Evolutionary conservation across 2,329 filamentous ascomycete genomes (phyloP).

Genomic region (Scolecobasidium constrictum): DNA sequence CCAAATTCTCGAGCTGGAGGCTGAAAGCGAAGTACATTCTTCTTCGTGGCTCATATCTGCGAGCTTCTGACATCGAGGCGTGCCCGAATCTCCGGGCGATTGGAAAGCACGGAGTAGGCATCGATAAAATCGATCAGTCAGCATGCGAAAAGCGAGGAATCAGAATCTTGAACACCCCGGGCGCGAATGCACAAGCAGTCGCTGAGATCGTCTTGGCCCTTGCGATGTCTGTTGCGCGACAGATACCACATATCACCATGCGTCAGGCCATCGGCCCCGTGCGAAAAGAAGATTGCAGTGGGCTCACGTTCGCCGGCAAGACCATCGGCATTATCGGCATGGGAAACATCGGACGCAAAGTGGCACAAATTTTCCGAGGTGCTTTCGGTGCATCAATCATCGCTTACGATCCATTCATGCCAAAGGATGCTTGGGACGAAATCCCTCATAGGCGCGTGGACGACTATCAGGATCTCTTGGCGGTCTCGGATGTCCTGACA

Average conservation of each 20-base stretch:
- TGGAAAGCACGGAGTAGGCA: slow-evolving; percentile 46
- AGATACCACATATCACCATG: too few species aligned
- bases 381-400: too few species aligned
- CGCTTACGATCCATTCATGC: too few species aligned
- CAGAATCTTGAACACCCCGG: slow-evolving; percentile 33
- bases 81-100: too few species aligned
- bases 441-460: too few species aligned
- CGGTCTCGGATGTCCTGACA: slow-evolving; percentile 43
- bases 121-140: slow-evolving; percentile 48
- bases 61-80: too few species aligned
- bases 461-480: too few species aligned
- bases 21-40: too few species aligned
- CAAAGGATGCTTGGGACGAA: slow-evolving; percentile 44
- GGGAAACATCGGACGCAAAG: slow-evolving; percentile 47
- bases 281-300: slow-evolving; percentile 28
- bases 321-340: slow-evolving; percentile 47
- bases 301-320: slow-evolving; percentile 43
- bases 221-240: slow-evolving; percentile 34
- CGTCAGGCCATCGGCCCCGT: too few species aligned
- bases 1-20: too few species aligned
- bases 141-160: slow-evolving; percentile 39
- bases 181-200: slow-evolving; percentile 40
- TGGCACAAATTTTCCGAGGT: slow-evolving; percentile 35
- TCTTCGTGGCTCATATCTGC: too few species aligned
- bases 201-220: slow-evolving; percentile 40